phyloP scores from a whole-genome alignment of 2,329 filamentous ascomycete species.

The Venturia aucupariae region DNA sequence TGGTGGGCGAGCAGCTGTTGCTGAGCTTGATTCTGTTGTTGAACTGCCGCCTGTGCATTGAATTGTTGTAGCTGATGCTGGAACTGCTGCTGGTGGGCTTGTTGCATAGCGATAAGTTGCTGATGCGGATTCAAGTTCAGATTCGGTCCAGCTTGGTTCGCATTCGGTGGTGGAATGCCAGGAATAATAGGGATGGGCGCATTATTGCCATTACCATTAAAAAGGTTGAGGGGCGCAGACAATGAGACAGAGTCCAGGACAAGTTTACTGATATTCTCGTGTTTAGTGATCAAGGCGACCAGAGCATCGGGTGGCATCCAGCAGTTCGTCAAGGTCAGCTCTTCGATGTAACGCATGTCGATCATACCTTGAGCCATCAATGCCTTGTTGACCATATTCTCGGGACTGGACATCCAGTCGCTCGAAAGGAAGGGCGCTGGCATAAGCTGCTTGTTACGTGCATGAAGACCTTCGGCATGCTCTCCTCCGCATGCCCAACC shows the following conservation, averaged over 20 bases:
- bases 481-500: constrained; percentile 63
- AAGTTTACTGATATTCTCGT: constrained; percentile 44
- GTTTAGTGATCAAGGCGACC: constrained; percentile 40
- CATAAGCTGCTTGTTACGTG: constrained; percentile 53
- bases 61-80: constrained; percentile 24
- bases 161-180: neutral
- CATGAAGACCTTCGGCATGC: constrained; percentile 50
- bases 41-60: constrained; percentile 23
- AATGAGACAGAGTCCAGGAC: constrained; percentile 57
- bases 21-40: constrained; percentile 6
- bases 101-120: constrained; percentile 18
- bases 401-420: constrained; percentile 22
- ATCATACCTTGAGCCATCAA: constrained; percentile 30
- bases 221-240: neutral
- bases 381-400: constrained; percentile 14
- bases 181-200: neutral
- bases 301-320: constrained; percentile 55
- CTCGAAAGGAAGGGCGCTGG: constrained; percentile 47
- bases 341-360: constrained; percentile 47
- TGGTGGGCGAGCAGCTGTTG: neutral
- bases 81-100: constrained; percentile 22
- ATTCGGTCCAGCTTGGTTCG: neutral
- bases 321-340: constrained; percentile 58
- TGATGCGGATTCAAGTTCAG: neutral
- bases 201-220: constrained; percentile 2